A percentile compares a stretch with the other conserved stretches of the same genome.
These are phyloP conservation scores for Pleurotus eryngii DNA, from an alignment of 768 basidiomycete species.

Conservation along the genomic window DNA sequence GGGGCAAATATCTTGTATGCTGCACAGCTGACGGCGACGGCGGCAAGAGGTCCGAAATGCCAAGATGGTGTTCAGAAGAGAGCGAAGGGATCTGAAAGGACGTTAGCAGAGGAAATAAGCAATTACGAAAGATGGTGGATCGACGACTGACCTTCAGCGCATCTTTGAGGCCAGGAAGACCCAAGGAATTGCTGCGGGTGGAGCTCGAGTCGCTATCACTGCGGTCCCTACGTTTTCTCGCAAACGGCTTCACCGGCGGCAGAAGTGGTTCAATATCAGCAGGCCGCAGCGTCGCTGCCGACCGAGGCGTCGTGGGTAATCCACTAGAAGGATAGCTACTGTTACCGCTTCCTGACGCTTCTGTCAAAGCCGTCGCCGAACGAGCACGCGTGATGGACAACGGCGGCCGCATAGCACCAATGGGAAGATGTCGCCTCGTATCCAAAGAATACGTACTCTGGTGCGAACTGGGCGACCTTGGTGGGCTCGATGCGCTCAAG, in stretches of 20 bases:
- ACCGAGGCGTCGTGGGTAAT: conserved; percentile 7
- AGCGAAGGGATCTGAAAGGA: conserved; percentile 68
- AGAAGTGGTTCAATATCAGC: conserved; percentile 11
- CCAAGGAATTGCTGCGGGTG: conserved; percentile 26
- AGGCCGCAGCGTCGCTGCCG: not conserved
- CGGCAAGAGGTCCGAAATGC: conserved; percentile 66
- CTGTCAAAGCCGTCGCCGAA: conserved; percentile 41
- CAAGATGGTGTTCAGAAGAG: conserved; percentile 67
- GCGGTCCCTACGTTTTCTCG: conserved; percentile 36
- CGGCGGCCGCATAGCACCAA: conserved; percentile 18
- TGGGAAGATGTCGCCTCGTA: conserved; percentile 24
- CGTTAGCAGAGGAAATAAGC: no score
- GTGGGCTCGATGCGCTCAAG: conserved; percentile 22
- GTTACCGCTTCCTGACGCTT: conserved; percentile 10
- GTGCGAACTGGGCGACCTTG: conserved; percentile 35
- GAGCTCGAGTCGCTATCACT: conserved; percentile 45
- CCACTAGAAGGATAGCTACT: not conserved
- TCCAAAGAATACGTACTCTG: conserved; percentile 60
- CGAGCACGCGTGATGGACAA: conserved; percentile 37
- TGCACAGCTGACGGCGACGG: conserved; percentile 61
- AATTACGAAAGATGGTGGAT: no score
- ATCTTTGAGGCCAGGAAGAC: conserved; percentile 65
- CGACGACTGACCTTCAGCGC: conserved; percentile 56
- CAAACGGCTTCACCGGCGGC: conserved; percentile 45
- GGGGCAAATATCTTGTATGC: conserved; percentile 32